Percentiles rank a stretch among this genome's conserved stretches.
phyloP scores from a whole-genome alignment of 2,329 filamentous ascomycete genomes.

The Chrysoporthe deuterocubensis region DNA sequence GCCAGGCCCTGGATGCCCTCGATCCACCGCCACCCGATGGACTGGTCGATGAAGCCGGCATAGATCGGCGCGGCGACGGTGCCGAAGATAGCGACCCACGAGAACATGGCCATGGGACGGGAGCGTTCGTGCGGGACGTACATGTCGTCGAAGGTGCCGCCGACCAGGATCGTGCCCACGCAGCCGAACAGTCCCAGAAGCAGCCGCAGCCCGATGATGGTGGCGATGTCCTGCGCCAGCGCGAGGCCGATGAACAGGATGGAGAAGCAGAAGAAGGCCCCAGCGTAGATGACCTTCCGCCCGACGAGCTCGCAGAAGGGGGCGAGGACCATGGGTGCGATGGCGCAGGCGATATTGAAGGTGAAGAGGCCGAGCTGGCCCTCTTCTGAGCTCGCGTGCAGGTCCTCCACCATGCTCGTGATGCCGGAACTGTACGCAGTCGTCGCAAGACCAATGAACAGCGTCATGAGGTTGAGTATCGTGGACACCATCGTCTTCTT shows the following conservation, averaged over 20 bases:
- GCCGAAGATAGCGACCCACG: constrained; percentile 54
- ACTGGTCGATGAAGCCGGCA: constrained; percentile 56
- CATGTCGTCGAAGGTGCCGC: constrained; percentile 55
- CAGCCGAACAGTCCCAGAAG: constrained; percentile 54
- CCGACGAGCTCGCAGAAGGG: constrained; percentile 56
- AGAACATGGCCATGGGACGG: constrained; percentile 52
- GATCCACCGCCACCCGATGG: constrained; percentile 58
- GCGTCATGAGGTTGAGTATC: constrained; percentile 55
- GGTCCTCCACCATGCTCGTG: constrained; percentile 47
- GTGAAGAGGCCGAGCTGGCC: constrained; percentile 54
- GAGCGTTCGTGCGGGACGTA: constrained; percentile 50
- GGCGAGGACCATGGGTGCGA: constrained; percentile 52
- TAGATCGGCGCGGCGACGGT: constrained; percentile 58
- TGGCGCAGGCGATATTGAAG: constrained; percentile 53
- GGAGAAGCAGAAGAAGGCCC: constrained; percentile 49
- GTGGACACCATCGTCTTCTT: constrained; percentile 51
- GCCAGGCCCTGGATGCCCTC: constrained; percentile 56
- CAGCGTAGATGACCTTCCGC: constrained; percentile 49
- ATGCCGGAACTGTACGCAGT: constrained; percentile 57
- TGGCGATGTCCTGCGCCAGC: constrained; percentile 51
- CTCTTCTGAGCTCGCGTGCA: constrained; percentile 46
- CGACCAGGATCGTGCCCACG: constrained; percentile 53
- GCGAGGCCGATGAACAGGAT: constrained; percentile 53
- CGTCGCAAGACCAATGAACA: constrained; percentile 58
- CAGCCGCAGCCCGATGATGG: constrained; percentile 50